A percentile compares a stretch with the other conserved stretches of the same genome.
Conservation (phyloP, 2,329 filamentous ascomycete species). For the Blastomyces silverae region DNA sequence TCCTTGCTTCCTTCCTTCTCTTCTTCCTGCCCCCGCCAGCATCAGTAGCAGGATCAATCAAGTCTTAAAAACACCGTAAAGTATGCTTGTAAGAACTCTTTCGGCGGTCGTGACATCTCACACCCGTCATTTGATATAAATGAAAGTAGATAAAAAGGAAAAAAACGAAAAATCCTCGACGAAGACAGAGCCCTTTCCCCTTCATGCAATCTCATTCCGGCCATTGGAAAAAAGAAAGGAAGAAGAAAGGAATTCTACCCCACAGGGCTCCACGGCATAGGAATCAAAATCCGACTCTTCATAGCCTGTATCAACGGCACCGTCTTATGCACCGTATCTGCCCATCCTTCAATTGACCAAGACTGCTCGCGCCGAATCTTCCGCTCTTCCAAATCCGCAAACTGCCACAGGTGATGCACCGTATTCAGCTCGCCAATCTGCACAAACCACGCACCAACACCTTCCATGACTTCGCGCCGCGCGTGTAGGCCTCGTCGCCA, state of each 20-base stretch:
- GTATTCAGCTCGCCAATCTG: conserved; percentile 97
- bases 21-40: no score
- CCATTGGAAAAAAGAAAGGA: neutral
- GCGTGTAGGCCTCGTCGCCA: conserved; percentile 91
- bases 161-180: neutral
- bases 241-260: conserved; percentile 46
- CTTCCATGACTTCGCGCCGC: conserved; percentile 94
- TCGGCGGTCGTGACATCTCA: neutral
- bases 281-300: conserved; percentile 88
- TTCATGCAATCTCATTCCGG: neutral
- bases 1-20: no score
- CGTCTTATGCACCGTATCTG: conserved; percentile 95
- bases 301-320: conserved; percentile 94
- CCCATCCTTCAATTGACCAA: conserved; percentile 93
- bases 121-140: neutral
- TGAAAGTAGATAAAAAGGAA: neutral
- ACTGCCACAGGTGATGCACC: conserved; percentile 97
- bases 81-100: neutral
- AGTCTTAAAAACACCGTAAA: neutral
- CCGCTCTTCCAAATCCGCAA: conserved; percentile 90
- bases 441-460: conserved; percentile 96
- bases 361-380: conserved; percentile 86
- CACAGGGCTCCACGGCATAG: conserved; percentile 95
- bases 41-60: no score
- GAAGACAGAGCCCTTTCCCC: neutral